These are phyloP conservation scores for Phaffia australis DNA, from an alignment of 768 basidiomycete genomes.

Conservation along the genomic window DNA sequence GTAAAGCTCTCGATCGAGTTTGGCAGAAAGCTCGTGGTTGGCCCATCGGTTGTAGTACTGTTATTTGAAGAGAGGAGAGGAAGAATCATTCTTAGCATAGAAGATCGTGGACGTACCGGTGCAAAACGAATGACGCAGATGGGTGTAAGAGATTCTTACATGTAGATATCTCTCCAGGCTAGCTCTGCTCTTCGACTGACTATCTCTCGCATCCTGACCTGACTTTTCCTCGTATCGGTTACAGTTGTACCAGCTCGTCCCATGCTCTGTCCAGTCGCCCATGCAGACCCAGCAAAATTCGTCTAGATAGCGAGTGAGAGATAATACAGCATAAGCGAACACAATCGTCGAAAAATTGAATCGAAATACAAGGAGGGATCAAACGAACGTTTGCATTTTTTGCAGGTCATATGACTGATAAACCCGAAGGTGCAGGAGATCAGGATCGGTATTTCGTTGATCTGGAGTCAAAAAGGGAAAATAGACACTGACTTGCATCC, in stretches of 20 bases:
- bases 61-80: background rate
- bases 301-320: slow-evolving; percentile 21
- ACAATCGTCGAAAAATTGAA: slow-evolving; percentile 6
- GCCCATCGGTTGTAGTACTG: slow-evolving; percentile 99
- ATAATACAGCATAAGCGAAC: background rate
- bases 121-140: background rate
- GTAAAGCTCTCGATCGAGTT: slow-evolving; percentile 83
- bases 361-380: background rate
- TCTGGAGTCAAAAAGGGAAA: slow-evolving; percentile 13
- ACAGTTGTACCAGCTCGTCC: slow-evolving; percentile 95
- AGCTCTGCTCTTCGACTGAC: slow-evolving; percentile 78
- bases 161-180: slow-evolving; percentile 92
- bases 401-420: slow-evolving; percentile 95
- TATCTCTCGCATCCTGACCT: slow-evolving; percentile 76
- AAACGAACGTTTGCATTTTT: slow-evolving; percentile 78
- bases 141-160: slow-evolving; percentile 44
- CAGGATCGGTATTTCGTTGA: background rate
- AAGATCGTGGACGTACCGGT: background rate
- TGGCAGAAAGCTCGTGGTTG: slow-evolving; percentile 98
- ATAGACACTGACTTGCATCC: slow-evolving; percentile 83
- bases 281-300: slow-evolving; percentile 98
- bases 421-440: slow-evolving; percentile 18
- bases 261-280: slow-evolving; percentile 97
- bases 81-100: background rate
- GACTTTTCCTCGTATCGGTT: slow-evolving; percentile 89